Evolutionary conservation across 176 grass and related monocot species (phyloP).

Genomic region (Oryza meridionalis): DNA sequence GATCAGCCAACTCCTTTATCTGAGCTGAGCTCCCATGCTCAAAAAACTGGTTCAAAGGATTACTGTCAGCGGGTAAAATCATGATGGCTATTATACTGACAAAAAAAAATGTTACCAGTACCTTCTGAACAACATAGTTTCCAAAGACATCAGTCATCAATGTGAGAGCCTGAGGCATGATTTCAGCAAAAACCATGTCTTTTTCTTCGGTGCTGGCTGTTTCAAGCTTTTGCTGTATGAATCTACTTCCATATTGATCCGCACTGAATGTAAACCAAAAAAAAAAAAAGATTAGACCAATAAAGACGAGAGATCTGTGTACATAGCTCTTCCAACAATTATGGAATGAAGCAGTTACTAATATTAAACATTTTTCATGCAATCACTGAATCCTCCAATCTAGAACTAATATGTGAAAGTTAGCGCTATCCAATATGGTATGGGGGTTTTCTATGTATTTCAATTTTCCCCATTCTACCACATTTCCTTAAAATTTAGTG

Average conservation of each 20-base stretch:
- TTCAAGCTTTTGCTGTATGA: slow-evolving; percentile 91
- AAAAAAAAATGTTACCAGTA: slow-evolving; percentile 13
- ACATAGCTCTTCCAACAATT: slow-evolving; percentile 4
- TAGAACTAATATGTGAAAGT: not conserved
- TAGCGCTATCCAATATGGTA: not conserved
- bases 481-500: not conserved
- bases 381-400: not conserved
- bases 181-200: slow-evolving; percentile 73
- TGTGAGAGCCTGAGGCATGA: slow-evolving; percentile 77
- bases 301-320: not conserved
- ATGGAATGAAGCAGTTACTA: not conserved
- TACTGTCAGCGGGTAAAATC: not conserved
- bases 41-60: slow-evolving; percentile 66
- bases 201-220: slow-evolving; percentile 75
- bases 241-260: slow-evolving; percentile 87
- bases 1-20: slow-evolving; percentile 71
- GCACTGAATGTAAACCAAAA: slow-evolving; percentile 43
- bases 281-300: not conserved
- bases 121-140: slow-evolving; percentile 97
- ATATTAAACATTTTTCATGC: not conserved
- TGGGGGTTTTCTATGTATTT: not conserved
- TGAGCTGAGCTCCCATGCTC: slow-evolving; percentile 85
- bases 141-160: slow-evolving; percentile 94
- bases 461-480: not conserved
- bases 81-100: not conserved